Base-by-base conservation (phyloP, 176 grass and related monocot species). In the Oryza punctata region DNA sequence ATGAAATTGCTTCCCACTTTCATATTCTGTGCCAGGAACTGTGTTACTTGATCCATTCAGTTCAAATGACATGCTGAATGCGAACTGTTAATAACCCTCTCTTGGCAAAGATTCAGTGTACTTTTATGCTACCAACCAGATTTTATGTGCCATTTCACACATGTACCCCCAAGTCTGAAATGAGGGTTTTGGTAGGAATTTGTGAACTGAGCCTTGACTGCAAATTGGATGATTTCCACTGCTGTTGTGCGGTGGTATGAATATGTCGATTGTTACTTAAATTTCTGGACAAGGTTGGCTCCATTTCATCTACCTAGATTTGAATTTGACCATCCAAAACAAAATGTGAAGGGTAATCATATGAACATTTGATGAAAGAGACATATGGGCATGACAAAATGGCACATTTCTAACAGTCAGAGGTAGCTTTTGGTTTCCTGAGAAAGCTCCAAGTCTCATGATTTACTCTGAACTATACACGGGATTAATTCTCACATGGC, bases 1-100 rank as follows among this genome's bases (percentile, higher is more conserved):
- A 84, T 71, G 89, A 87, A 91, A 70, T 70, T 66, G 70, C 49
- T 64, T 78, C 78, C 24, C 57, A 61, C 65, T 29, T 84, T 65
- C 41, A 84, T 76, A 38, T 57, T 83, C 32, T 52, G 77, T 70
- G 30, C 69, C 40, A 49, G 63, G 65, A 86, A 73, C 70, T 26
- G 27, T 16, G 24, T 32, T 81, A 32, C 44, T 57, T 79, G 44
- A 61, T 43, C 29, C 27, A 76, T 89, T 85, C 70, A 50, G 41
- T 72, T 74, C 19, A 68, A 81, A 72, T 85, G 44, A 47, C 79
- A 86, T 63, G 67, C 73, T 68, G 73, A 78, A 86, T 86, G 37
- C 28, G 29, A 73, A 66, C 60, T 57, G 43, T 78, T 50, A 71
- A 24, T 40, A 14, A 4, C 47, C 35, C 3, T 19, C 5, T 13